Evolutionary conservation across 192 early-diverging fungal species (phyloP).

Genomic region (Dissophora globulifera): DNA sequence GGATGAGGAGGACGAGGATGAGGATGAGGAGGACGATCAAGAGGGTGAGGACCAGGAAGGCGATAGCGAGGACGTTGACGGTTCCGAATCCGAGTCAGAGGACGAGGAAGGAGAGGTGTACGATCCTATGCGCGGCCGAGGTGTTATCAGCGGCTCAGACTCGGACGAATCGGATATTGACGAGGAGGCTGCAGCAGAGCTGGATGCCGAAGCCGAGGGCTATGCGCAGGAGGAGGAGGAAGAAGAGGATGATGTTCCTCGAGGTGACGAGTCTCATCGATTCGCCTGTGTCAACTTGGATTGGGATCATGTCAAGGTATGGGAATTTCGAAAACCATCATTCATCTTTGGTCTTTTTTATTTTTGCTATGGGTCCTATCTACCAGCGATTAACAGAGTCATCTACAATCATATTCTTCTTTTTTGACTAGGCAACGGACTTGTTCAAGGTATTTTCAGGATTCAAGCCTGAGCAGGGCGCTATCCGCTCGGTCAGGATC

Average conservation of each 20-base stretch:
- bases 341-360: background rate
- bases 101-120: constrained; percentile 54
- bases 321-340: background rate
- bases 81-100: constrained; percentile 31
- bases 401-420: background rate
- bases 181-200: constrained; percentile 55
- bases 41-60: constrained; percentile 56
- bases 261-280: constrained; percentile 73
- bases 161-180: constrained; percentile 57
- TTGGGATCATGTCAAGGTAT: constrained; percentile 90
- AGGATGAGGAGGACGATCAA: constrained; percentile 48
- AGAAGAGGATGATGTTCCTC: constrained; percentile 60
- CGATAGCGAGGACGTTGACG: constrained; percentile 46
- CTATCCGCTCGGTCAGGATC: constrained; percentile 80
- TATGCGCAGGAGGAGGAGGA: constrained; percentile 55
- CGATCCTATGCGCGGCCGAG: constrained; percentile 87
- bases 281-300: constrained; percentile 94
- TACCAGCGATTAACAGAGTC: too few relatives aligned
- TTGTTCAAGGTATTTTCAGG: constrained; percentile 86
- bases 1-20: constrained; percentile 21
- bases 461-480: constrained; percentile 81
- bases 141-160: constrained; percentile 71
- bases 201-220: constrained; percentile 52
- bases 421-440: constrained; percentile 68
- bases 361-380: background rate